Conservation (phyloP, 139 green algal species). For the Astrephomene gubernaculifera region DNA sequence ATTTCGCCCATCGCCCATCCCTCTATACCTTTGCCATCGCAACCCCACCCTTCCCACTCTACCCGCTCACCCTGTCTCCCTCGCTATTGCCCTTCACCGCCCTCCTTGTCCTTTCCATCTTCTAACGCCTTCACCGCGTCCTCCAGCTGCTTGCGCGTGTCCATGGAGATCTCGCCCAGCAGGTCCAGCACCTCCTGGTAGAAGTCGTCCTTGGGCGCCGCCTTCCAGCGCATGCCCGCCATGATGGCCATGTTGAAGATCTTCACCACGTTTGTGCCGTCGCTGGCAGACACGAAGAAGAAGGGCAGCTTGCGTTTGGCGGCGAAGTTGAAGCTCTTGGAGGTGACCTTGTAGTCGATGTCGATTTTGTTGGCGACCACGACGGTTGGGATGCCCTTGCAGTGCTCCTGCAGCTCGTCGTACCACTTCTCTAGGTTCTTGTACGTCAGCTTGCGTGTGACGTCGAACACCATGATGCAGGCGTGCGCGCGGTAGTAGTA, state of each 20-base stretch:
- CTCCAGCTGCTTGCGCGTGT: constrained; percentile 55
- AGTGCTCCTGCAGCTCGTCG: constrained; percentile 67
- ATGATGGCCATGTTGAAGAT: constrained; percentile 70
- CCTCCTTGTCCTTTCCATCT: constrained; percentile 50
- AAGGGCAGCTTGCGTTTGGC: constrained; percentile 74
- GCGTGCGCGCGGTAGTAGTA: constrained; percentile 79
- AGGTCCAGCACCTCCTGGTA: constrained; percentile 72
- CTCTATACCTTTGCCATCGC: too few relatives aligned
- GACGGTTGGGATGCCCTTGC: constrained; percentile 72
- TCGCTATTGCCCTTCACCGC: not conserved
- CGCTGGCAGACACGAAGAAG: constrained; percentile 75
- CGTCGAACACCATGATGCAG: constrained; percentile 84
- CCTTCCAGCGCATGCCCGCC: constrained; percentile 66
- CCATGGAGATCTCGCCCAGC: constrained; percentile 65
- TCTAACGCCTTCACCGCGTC: constrained; percentile 53
- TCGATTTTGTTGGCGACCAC: constrained; percentile 83
- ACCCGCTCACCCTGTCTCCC: not conserved
- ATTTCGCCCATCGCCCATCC: too few relatives aligned
- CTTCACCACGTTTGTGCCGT: constrained; percentile 82
- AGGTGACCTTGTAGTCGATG: constrained; percentile 72
- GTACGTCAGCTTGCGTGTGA: constrained; percentile 78
- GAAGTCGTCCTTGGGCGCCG: constrained; percentile 70
- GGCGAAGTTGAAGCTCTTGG: constrained; percentile 73
- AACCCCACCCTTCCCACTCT: too few relatives aligned
- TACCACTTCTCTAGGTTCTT: constrained; percentile 73